Evolutionary conservation across 2,329 filamentous ascomycete genomes (phyloP).

Genomic region (Curvularia hawaiiensis): DNA sequence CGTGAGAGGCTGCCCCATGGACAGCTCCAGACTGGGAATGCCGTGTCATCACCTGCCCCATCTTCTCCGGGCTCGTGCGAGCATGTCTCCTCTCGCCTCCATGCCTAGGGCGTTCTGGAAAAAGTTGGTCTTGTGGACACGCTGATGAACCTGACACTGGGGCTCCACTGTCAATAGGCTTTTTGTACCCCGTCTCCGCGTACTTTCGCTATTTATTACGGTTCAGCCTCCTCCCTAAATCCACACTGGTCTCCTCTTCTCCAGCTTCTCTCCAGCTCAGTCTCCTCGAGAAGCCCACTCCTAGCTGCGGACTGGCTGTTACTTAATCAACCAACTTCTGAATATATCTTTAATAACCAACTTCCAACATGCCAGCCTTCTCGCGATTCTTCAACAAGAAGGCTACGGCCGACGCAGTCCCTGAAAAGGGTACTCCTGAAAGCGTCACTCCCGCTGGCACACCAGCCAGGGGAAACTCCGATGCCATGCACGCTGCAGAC

Average conservation of each 20-base stretch:
- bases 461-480: conserved; percentile 32
- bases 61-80: conserved; percentile 26
- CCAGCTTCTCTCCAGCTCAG: conserved; percentile 24
- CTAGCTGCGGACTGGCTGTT: conserved; percentile 9
- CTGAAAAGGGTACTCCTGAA: conserved; percentile 34
- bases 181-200: conserved; percentile 23
- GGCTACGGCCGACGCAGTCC: conserved; percentile 16
- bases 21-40: conserved; percentile 14
- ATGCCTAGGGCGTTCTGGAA: conserved; percentile 19
- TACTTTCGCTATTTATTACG: conserved; percentile 27
- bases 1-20: conserved; percentile 15
- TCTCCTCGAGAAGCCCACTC: conserved; percentile 13
- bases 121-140: conserved; percentile 19
- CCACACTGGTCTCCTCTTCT: conserved; percentile 25
- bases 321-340: conserved; percentile 6
- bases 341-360: conserved; percentile 5
- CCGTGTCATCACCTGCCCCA: conserved; percentile 32
- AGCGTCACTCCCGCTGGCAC: conserved; percentile 32
- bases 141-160: conserved; percentile 24
- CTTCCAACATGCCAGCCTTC: conserved; percentile 11
- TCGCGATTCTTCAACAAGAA: conserved; percentile 35
- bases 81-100: conserved; percentile 19
- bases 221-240: conserved; percentile 17
- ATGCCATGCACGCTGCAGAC: conserved; percentile 10
- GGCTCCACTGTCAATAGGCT: conserved; percentile 29